Evolutionary conservation across 305 asterid species (phyloP).

Genomic region (Fraxinus floribunda): DNA sequence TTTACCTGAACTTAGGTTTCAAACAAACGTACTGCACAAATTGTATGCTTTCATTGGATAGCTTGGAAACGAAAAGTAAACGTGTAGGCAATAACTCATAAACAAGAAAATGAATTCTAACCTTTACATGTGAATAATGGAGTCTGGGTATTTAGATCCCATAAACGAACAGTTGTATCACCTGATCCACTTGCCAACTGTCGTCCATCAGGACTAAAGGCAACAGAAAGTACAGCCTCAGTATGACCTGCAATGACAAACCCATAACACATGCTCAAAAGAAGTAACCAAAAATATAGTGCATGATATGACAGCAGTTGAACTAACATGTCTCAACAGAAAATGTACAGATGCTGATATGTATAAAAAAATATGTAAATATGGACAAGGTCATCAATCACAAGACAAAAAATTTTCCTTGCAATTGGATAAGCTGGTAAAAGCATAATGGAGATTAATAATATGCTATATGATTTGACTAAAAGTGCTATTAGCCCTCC

Average conservation of each 20-base stretch:
- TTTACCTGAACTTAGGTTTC: neutral
- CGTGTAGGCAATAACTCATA: conserved; percentile 2
- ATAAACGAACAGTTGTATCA: conserved; percentile 89
- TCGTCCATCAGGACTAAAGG: conserved; percentile 92
- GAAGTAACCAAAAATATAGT: neutral
- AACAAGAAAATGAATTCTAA: conserved; percentile 30
- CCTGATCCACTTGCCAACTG: conserved; percentile 97
- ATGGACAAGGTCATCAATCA: neutral
- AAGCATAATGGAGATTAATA: neutral
- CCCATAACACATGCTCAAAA: neutral
- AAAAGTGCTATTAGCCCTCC: neutral
- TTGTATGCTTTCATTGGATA: neutral
- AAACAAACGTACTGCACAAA: neutral
- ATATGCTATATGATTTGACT: neutral
- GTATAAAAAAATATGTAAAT: neutral
- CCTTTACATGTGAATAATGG: conserved; percentile 88
- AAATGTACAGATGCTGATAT: neutral
- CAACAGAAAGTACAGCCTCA: conserved; percentile 92
- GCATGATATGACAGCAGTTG: neutral
- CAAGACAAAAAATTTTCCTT: neutral
- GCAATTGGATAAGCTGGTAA: neutral
- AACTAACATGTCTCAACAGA: neutral
- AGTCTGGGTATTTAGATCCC: conserved; percentile 95
- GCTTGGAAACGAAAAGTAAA: neutral
- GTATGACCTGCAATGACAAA: conserved; percentile 62